Evolutionary conservation across 2,329 filamentous ascomycete species (phyloP).

Genomic region (Ambrosiella xylebori): DNA sequence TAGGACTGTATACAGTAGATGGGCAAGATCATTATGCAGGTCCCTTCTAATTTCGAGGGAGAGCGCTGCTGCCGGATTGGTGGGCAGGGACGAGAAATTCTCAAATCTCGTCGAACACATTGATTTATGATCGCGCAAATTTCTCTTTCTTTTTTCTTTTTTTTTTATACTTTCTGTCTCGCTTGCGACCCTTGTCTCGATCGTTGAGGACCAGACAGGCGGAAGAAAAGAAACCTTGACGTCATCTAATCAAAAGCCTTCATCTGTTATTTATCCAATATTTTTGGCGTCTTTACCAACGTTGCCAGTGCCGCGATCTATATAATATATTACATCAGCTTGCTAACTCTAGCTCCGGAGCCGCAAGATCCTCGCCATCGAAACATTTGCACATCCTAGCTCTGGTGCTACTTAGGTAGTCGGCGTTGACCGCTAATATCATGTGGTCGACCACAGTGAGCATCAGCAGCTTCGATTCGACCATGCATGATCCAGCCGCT

Average conservation of each 20-base stretch:
- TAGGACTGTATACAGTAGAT: too few species aligned
- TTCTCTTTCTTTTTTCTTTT: not conserved
- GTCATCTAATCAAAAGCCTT: not conserved
- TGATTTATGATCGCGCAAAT: not conserved
- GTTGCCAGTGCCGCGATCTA: too few species aligned
- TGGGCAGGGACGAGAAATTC: not conserved
- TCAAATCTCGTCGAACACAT: not conserved
- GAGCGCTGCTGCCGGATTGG: not conserved
- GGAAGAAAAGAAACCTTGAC: not conserved
- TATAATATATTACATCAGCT: not conserved
- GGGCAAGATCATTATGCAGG: not conserved
- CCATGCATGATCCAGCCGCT: not conserved
- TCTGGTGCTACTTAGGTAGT: not conserved
- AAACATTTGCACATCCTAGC: too few species aligned
- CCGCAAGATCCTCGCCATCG: too few species aligned
- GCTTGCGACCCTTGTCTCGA: not conserved
- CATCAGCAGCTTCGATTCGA: slow-evolving; percentile 5
- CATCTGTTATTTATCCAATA: not conserved
- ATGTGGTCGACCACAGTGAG: slow-evolving; percentile 9
- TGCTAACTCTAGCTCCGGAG: not conserved
- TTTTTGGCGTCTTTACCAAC: not conserved
- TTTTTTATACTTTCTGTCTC: not conserved
- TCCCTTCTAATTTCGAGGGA: not conserved
- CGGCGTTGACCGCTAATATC: not conserved
- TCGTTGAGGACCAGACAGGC: not conserved